Conservation (phyloP, 2,329 filamentous ascomycete genomes). For the Phyllachora maydis region DNA sequence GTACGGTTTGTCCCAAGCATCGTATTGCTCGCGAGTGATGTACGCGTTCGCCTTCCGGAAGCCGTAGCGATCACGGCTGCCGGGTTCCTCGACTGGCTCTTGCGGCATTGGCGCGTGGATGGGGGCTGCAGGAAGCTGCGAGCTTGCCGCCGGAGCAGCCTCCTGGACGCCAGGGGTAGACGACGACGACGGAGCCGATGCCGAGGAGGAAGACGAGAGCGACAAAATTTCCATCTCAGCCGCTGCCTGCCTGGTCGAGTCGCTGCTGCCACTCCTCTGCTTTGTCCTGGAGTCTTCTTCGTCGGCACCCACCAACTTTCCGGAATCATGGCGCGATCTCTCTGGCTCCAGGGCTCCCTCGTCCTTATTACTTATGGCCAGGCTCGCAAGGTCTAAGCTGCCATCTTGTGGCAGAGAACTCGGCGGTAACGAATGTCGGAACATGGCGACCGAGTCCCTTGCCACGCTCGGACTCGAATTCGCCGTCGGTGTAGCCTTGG, state of each 20-base stretch:
- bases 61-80: conserved; percentile 60
- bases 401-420: conserved; percentile 13
- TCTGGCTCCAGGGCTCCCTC: no score
- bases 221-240: no score
- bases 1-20: conserved; percentile 62
- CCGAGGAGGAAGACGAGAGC: no score
- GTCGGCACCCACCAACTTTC: conserved; percentile 23
- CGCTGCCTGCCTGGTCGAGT: no score
- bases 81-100: conserved; percentile 21
- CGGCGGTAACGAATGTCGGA: conserved; percentile 12
- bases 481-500: conserved; percentile 6
- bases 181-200: conserved; percentile 1
- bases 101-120: no score
- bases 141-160: conserved; percentile 7
- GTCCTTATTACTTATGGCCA: no score
- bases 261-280: no score
- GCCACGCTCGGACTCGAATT: conserved; percentile 2
- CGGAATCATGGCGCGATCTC: conserved; percentile 34
- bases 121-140: no score
- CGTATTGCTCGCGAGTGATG: conserved; percentile 56
- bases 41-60: conserved; percentile 80
- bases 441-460: conserved; percentile 17
- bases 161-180: conserved; percentile 6
- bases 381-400: conserved; percentile 9
- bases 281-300: conserved; percentile 5